Base-by-base conservation (phyloP, 306 rosid genomes). In the Oemleria cerasiformis region DNA sequence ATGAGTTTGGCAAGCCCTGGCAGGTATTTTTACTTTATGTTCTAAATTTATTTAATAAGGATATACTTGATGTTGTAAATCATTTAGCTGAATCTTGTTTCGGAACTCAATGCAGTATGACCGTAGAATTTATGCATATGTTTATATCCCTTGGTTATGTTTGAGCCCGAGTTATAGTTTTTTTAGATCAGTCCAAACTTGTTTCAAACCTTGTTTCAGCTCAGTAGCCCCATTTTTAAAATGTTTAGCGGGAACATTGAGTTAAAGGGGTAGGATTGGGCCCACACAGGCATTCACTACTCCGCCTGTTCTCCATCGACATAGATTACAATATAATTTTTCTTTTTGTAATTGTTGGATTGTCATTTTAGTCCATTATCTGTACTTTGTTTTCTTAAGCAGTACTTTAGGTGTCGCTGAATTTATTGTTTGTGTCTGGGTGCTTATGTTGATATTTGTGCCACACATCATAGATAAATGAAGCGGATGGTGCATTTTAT, bases 401-500 rank as follows among this genome's bases (percentile, higher is more conserved):
- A 16, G 53, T 63, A 61, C 76, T 58, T 36, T 56, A 17, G 67
- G 58, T 45, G 58, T 62, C 68, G 14, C 53, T n/a, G 34, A 40
- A 42, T 79, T 44, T 73, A 48, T 56, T n/a, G 57, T 49, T 63
- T 71, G 58, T 19, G 20, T 66, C 39, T n/a, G 43, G 49, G 65
- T 77, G 76, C 82, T 80, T 67, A 68, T 67, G 19, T 43, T 80
- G 62, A 62, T 60, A 19, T 45, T 80, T 55, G 63, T 71, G 59
- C 69, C 68, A 47, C 66, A 69, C 90, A 30, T 30, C 36, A 30
- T 30, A 93, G 98, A 70, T 87, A 59, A 77, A 91, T 80, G 97
- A 91, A 86, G 97, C 95, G 63, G 97, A 91, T 76, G 98, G 96
- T 36, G 98, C 98, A 70, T 94, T 89, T 81, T 89, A 88, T 68